These are phyloP conservation scores for Rhizopus stolonifer DNA, from an alignment of 371 early-diverging fungal genomes.

Conservation along the genomic window DNA sequence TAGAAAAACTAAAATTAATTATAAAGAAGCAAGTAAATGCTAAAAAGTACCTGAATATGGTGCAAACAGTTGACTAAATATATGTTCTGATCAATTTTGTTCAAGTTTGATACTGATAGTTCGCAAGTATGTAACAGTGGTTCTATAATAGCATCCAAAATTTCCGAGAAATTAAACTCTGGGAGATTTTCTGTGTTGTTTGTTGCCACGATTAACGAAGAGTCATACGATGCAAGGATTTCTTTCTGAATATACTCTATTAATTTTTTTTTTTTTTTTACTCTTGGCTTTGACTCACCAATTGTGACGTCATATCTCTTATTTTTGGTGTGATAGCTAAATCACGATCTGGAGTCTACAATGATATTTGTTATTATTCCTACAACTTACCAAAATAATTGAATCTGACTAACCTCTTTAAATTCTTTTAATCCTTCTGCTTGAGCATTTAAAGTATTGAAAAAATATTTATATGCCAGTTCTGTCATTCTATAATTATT, in stretches of 20 bases:
- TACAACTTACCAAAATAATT: not conserved
- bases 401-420: constrained; percentile 37
- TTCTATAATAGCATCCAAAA: constrained; percentile 69
- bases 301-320: constrained; percentile 65
- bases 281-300: no score
- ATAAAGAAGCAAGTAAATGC: not conserved
- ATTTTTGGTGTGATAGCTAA: constrained; percentile 62
- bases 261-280: no score
- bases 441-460: constrained; percentile 65
- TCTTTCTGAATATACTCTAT: constrained; percentile 65
- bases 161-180: constrained; percentile 61
- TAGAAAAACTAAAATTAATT: not conserved
- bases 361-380: not conserved
- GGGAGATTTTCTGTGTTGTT: constrained; percentile 31
- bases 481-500: constrained; percentile 52
- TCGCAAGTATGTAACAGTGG: constrained; percentile 75
- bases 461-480: constrained; percentile 68
- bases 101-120: constrained; percentile 53
- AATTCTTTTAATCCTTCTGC: constrained; percentile 63
- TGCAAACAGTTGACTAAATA: constrained; percentile 76
- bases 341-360: constrained; percentile 59
- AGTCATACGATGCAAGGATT: constrained; percentile 77
- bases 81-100: constrained; percentile 63
- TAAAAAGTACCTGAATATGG: constrained; percentile 58
- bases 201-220: constrained; percentile 58